A percentile compares a stretch with the other conserved stretches of the same genome.
Conservation (phyloP, 2,329 filamentous ascomycete species). For the Trichoderma guizhouense region DNA sequence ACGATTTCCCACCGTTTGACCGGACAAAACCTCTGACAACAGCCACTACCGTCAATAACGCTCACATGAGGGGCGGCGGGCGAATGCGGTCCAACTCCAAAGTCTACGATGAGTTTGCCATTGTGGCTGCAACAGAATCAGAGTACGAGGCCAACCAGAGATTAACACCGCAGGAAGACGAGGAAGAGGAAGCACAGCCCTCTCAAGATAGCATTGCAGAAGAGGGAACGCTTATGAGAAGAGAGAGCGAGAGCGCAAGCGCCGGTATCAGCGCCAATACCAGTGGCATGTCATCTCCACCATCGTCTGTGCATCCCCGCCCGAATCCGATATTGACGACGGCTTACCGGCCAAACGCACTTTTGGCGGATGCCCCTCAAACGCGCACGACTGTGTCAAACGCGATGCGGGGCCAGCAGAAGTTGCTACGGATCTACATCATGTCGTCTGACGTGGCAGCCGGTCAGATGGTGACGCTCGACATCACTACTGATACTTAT, state of each 20-base stretch:
- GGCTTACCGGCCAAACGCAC: conserved; percentile 52
- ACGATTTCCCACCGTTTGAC: conserved; percentile 77
- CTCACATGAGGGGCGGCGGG: conserved; percentile 63
- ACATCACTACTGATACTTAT: conserved; percentile 79
- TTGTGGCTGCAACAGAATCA: conserved; percentile 67
- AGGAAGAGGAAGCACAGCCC: conserved; percentile 30
- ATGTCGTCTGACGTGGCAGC: conserved; percentile 65
- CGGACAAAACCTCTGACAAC: conserved; percentile 70
- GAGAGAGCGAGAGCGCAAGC: conserved; percentile 25
- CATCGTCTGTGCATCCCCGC: conserved; percentile 37
- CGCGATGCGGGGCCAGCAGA: conserved; percentile 60
- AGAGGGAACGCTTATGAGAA: conserved; percentile 27
- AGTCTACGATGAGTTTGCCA: conserved; percentile 77
- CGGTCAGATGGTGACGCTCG: conserved; percentile 69
- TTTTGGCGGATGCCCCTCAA: conserved; percentile 56
- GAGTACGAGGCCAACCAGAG: conserved; percentile 68
- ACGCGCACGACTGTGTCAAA: conserved; percentile 42
- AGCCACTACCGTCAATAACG: conserved; percentile 80
- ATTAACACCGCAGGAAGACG: conserved; percentile 63
- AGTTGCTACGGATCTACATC: conserved; percentile 69
- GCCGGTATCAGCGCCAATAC: conserved; percentile 21
- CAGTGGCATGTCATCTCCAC: conserved; percentile 1
- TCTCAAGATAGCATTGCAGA: conserved; percentile 36
- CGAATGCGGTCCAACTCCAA: conserved; percentile 66
- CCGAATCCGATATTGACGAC: conserved; percentile 61